Base-by-base conservation (phyloP, 257 asterid species). In the Solanum paucissectum region DNA sequence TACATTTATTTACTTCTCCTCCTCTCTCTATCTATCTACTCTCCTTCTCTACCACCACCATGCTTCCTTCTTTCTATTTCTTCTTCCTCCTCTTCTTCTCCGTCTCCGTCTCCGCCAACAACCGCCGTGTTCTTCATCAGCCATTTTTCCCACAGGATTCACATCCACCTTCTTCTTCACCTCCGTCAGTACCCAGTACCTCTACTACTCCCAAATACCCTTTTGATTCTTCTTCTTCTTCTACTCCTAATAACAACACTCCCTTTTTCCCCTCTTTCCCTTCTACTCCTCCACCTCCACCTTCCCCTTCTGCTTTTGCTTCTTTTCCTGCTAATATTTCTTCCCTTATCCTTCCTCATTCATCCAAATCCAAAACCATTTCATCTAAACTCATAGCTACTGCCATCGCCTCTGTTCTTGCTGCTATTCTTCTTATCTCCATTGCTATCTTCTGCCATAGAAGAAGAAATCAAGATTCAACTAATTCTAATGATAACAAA, bases 111-210 rank as follows among this genome's bases (percentile, higher is more conserved):
- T 34, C 87, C 84, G 32, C 60, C 86, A 87, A 62, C 87, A 87
- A 55, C 92, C 98, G 98, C 90, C 97, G 96, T 83, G 89, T 92
- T 85, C 97, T 95, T 83, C 98, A 95, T 92, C 95, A 94, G 69
- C 95, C 97, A 16, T 91, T 94, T 91, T 88, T 88, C 81, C 95
- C 97, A 0, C 85, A 84, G 69, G 95, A 90, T 62, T 81, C 93
- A 1, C 88, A 83, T 12, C 94, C 91, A 38, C 94, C 94, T 4
- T 58, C 74, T 36, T 72, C 88, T 16, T 88, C 92, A 2, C 92
- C 96, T 1, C 55, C 55, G 55, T 46, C 55, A 46, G 55, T 46
- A 46, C 55, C 55, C 55, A 44, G 52, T 44, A 46, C 55, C 62
- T 52, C 62, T 52, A 16, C 62, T 52, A 52, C 62, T 52, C 94